Conservation (phyloP, 108 stramenopile genomes). For the Skeletonema potamos region DNA sequence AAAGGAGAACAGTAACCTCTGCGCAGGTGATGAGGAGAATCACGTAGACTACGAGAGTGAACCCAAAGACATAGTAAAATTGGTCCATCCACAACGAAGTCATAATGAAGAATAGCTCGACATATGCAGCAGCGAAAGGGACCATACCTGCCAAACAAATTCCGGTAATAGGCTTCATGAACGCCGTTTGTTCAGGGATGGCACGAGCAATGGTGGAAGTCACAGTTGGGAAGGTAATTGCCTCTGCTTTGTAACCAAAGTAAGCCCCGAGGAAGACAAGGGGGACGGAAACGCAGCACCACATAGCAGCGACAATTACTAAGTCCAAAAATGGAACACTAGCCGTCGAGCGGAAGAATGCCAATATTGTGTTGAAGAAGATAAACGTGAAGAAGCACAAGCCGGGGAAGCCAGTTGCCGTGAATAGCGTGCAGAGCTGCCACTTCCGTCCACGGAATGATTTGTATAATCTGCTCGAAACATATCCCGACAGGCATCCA, state of each 20-base stretch:
- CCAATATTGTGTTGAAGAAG: constrained; percentile 91
- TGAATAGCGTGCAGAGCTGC: constrained; percentile 94
- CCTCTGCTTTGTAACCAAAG: constrained; percentile 96
- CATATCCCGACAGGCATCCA: constrained; percentile 88
- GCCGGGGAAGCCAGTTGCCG: constrained; percentile 91
- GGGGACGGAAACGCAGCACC: constrained; percentile 97
- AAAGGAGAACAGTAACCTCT: constrained; percentile 94
- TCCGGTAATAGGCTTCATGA: constrained; percentile 79
- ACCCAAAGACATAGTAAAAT: constrained; percentile 99
- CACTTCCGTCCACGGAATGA: constrained; percentile 91
- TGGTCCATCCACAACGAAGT: constrained; percentile 98
- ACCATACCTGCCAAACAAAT: constrained; percentile 88
- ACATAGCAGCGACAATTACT: constrained; percentile 94
- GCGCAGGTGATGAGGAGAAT: constrained; percentile 95
- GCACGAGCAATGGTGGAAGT: constrained; percentile 90
- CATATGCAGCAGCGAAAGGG: constrained; percentile 97
- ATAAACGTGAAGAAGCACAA: constrained; percentile 78
- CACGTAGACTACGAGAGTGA: constrained; percentile 93
- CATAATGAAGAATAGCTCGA: constrained; percentile 99
- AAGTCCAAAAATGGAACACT: constrained; percentile 94
- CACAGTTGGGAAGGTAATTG: constrained; percentile 83
- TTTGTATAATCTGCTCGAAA: constrained; percentile 90
- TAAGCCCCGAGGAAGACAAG: constrained; percentile 98
- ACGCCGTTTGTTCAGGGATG: constrained; percentile 86
- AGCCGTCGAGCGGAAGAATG: constrained; percentile 85